Percentiles rank a stretch among this genome's conserved stretches.
These are phyloP conservation scores for Pythium volutum DNA, from an alignment of 352 stramenopile genomes.

Conservation along the genomic window DNA sequence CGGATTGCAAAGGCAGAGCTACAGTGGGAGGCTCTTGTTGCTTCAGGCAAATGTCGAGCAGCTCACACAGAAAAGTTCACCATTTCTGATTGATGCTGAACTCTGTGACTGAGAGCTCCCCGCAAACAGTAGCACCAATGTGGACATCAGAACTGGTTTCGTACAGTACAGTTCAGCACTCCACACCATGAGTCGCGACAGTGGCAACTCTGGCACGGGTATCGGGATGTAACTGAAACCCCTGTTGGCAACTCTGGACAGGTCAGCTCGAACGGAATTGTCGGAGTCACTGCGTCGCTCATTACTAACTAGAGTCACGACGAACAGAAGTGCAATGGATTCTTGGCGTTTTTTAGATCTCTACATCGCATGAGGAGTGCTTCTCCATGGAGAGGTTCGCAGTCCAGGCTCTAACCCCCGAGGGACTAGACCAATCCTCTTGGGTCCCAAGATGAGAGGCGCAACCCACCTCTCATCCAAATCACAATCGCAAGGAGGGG, in stretches of 20 bases:
- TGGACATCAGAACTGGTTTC: slow-evolving; percentile 17
- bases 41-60: background rate
- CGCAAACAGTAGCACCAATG: slow-evolving; percentile 22
- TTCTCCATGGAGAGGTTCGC: too few species aligned
- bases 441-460: background rate
- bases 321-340: too few species aligned
- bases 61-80: background rate
- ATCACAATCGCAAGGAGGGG: slow-evolving; percentile 10
- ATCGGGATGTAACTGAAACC: background rate
- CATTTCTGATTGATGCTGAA: slow-evolving; percentile 10
- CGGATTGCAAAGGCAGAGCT: background rate
- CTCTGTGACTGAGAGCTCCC: background rate
- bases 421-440: background rate
- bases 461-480: background rate
- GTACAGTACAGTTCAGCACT: slow-evolving; percentile 2
- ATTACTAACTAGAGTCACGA: background rate
- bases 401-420: too few species aligned
- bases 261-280: slow-evolving; percentile 10
- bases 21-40: slow-evolving; percentile 5
- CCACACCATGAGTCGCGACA: background rate
- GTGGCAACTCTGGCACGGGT: slow-evolving; percentile 5
- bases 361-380: background rate
- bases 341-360: background rate
- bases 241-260: slow-evolving; percentile 1
- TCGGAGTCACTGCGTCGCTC: background rate